Conservation (phyloP, 768 basidiomycete genomes). For the Tulasnella sp. region DNA sequence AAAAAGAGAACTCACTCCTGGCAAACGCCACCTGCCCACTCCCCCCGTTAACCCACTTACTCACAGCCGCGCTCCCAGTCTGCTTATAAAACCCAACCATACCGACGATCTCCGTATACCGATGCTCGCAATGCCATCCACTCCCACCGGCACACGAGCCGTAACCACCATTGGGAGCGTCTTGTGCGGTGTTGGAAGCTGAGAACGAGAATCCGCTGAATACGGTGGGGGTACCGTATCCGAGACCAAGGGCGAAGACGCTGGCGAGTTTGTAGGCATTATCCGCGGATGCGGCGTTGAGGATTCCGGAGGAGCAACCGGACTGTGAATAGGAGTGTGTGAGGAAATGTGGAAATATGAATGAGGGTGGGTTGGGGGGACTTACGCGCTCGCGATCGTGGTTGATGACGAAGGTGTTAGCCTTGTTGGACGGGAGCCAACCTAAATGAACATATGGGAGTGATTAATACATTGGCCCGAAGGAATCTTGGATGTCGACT, state of each 20-base stretch:
- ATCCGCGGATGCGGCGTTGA: background rate
- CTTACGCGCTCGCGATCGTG: slow-evolving; percentile 12
- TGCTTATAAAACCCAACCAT: slow-evolving; percentile 19
- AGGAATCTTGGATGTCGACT: too few relatives aligned
- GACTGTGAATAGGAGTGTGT: too few relatives aligned
- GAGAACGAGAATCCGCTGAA: slow-evolving; percentile 44
- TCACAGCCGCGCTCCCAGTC: slow-evolving; percentile 31
- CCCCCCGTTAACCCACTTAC: slow-evolving; percentile 47
- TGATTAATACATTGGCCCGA: too few relatives aligned
- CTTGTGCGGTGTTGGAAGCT: slow-evolving; percentile 33
- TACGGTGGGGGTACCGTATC: slow-evolving; percentile 56
- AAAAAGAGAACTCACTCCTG: slow-evolving; percentile 34
- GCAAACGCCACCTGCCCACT: slow-evolving; percentile 57
- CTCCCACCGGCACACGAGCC: slow-evolving; percentile 15
- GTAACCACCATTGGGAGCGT: slow-evolving; percentile 48
- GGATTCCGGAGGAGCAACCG: background rate
- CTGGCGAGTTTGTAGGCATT: background rate
- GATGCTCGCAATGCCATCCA: slow-evolving; percentile 21
- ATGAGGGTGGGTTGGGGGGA: too few relatives aligned
- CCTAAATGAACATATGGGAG: slow-evolving; percentile 29
- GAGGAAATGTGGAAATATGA: too few relatives aligned
- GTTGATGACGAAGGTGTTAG: slow-evolving; percentile 48
- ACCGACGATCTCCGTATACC: slow-evolving; percentile 20
- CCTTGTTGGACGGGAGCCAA: slow-evolving; percentile 44
- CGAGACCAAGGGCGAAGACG: slow-evolving; percentile 27